Conservation (phyloP, 371 early-diverging fungal species). For the Lichtheimia hyalospora region DNA sequence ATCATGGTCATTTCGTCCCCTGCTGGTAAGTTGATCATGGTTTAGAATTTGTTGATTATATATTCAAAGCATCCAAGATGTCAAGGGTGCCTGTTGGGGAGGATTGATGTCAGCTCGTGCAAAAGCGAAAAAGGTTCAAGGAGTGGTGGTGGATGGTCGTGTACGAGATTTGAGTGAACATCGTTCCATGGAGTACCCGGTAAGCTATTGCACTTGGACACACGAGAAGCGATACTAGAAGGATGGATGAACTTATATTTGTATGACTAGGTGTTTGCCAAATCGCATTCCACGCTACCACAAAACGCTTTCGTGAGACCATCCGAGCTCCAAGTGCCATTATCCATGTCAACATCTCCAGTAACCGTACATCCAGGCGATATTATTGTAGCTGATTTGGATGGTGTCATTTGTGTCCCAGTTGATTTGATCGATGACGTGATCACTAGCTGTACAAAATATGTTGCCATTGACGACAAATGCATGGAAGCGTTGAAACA, state of each 20-base stretch:
- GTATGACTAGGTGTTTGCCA: conserved; percentile 58
- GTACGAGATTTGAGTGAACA: conserved; percentile 75
- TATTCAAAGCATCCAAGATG: conserved; percentile 18
- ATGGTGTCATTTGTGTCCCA: conserved; percentile 78
- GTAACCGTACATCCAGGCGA: conserved; percentile 67
- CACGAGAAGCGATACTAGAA: no score
- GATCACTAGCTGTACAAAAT: conserved; percentile 50
- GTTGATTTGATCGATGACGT: conserved; percentile 53
- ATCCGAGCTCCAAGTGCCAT: conserved; percentile 60
- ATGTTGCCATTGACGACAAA: conserved; percentile 62
- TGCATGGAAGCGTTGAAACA: conserved; percentile 70
- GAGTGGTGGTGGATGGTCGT: conserved; percentile 77
- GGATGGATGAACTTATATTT: not conserved
- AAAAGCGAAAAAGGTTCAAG: conserved; percentile 55
- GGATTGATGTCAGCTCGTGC: conserved; percentile 83
- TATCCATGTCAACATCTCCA: conserved; percentile 56
- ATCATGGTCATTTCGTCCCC: conserved; percentile 77
- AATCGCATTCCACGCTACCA: conserved; percentile 65
- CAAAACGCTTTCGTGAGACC: conserved; percentile 70
- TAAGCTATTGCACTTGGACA: conserved; percentile 21
- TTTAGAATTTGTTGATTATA: not conserved
- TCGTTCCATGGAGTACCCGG: conserved; percentile 61
- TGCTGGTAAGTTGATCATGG: conserved; percentile 19
- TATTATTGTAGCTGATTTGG: conserved; percentile 76
- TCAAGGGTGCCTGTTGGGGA: conserved; percentile 81